Percentiles rank a stretch among this genome's conserved stretches.
phyloP scores from a whole-genome alignment of 2,329 filamentous ascomycete species.

The Xylaria sp. region DNA sequence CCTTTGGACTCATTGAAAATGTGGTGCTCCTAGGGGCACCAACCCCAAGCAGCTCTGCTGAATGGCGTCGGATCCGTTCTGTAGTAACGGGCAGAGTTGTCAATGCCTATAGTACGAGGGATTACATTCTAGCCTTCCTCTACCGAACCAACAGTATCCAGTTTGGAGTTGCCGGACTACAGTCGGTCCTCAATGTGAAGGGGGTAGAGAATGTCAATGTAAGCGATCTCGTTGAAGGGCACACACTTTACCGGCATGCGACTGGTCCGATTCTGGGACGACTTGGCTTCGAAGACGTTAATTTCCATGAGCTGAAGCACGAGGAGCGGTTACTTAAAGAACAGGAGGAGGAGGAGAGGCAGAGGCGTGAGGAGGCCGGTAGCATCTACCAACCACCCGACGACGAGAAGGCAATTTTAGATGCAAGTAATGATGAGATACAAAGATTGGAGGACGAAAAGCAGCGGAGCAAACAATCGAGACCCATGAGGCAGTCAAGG shows the following conservation, averaged over 20 bases:
- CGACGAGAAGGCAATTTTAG: conserved; percentile 20
- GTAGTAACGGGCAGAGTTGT: conserved; percentile 85
- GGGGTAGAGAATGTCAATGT: conserved; percentile 76
- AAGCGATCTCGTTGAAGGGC: conserved; percentile 73
- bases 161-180: conserved; percentile 84
- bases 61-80: conserved; percentile 82
- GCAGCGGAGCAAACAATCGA: conserved; percentile 28
- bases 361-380: conserved; percentile 41
- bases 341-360: conserved; percentile 44
- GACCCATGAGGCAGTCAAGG: too few relatives aligned
- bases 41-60: conserved; percentile 73
- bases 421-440: conserved; percentile 36
- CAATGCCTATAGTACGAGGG: conserved; percentile 87
- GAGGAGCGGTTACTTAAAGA: conserved; percentile 40
- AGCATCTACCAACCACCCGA: conserved; percentile 24
- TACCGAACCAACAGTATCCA: conserved; percentile 87
- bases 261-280: conserved; percentile 73
- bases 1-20: conserved; percentile 85
- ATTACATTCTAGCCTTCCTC: conserved; percentile 88
- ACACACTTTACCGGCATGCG: conserved; percentile 76
- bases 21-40: conserved; percentile 87
- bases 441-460: conserved; percentile 36
- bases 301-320: conserved; percentile 53
- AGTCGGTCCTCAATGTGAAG: conserved; percentile 73
- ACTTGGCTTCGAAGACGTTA: conserved; percentile 75